Evolutionary conservation across 495 filamentous ascomycete species (phyloP).

Genomic region (Trichoderma reesei): DNA sequence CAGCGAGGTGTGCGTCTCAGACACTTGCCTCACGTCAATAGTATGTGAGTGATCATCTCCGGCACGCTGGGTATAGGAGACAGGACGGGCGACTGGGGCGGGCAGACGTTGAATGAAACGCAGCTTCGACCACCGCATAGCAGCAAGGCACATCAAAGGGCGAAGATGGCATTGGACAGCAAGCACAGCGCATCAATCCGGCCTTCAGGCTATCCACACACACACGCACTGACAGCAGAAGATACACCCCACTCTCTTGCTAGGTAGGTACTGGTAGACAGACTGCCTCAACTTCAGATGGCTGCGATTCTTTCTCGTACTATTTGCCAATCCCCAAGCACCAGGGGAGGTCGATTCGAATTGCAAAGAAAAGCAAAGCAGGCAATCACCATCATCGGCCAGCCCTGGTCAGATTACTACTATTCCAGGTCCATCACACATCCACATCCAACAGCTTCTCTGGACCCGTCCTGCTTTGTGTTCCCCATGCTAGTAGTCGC

Average conservation of each 20-base stretch:
- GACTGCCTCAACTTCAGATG: not conserved
- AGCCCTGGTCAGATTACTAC: constrained; percentile 1
- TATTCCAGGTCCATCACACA: not conserved
- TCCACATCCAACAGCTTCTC: not conserved
- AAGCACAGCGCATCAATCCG: not conserved
- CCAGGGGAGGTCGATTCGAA: not conserved
- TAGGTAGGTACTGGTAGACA: not conserved
- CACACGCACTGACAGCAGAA: not conserved
- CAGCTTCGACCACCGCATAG: too few relatives aligned
- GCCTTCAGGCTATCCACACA: not conserved
- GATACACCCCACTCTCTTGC: not conserved
- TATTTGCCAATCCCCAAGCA: not conserved
- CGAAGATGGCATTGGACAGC: not conserved
- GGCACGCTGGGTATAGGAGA: too few relatives aligned
- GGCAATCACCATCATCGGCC: not conserved
- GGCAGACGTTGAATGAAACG: too few relatives aligned
- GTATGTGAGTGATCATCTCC: too few relatives aligned
- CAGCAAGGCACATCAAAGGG: not conserved
- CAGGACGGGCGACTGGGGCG: too few relatives aligned
- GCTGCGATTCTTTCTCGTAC: not conserved
- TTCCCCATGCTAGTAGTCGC: constrained; percentile 1
- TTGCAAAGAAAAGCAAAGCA: not conserved
- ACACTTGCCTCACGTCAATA: too few relatives aligned
- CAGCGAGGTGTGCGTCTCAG: too few relatives aligned
- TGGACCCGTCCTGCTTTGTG: not conserved